A percentile compares a stretch with the other conserved stretches of the same genome.
Conservation (phyloP, 2,329 filamentous ascomycete genomes). For the Elsinoe ampelina region DNA sequence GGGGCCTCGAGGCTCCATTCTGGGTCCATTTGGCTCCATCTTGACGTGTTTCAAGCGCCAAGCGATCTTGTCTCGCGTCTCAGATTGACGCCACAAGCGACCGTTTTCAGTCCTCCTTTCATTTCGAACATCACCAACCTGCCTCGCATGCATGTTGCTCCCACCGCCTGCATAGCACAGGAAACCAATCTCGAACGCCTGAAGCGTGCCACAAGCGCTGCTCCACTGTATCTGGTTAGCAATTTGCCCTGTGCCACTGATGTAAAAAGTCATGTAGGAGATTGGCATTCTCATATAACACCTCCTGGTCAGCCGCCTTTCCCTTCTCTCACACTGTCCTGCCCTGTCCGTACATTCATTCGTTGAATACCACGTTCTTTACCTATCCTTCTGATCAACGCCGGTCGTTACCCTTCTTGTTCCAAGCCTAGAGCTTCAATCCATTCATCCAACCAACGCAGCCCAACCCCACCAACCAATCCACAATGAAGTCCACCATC, state of each 20-base stretch:
- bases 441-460: not conserved
- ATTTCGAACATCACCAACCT: not conserved
- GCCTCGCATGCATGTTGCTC: not conserved
- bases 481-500: constrained; percentile 21
- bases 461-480: not conserved
- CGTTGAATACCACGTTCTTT: constrained; percentile 1
- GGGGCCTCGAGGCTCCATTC: too few species aligned
- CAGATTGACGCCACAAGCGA: not conserved
- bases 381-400: not conserved
- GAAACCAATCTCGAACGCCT: not conserved
- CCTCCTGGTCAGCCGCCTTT: not conserved
- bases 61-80: not conserved
- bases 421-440: not conserved
- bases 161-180: not conserved
- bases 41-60: not conserved
- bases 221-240: not conserved
- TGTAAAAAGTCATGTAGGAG: not conserved
- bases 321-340: not conserved
- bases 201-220: not conserved
- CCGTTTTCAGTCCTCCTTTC: not conserved
- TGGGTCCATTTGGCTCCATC: too few species aligned
- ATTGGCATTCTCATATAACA: not conserved
- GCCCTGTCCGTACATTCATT: not conserved
- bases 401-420: not conserved
- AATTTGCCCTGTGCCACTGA: not conserved